These are phyloP conservation scores for Rhodotorula sphaerocarpa DNA, from an alignment of 768 basidiomycete species.

Conservation along the genomic window DNA sequence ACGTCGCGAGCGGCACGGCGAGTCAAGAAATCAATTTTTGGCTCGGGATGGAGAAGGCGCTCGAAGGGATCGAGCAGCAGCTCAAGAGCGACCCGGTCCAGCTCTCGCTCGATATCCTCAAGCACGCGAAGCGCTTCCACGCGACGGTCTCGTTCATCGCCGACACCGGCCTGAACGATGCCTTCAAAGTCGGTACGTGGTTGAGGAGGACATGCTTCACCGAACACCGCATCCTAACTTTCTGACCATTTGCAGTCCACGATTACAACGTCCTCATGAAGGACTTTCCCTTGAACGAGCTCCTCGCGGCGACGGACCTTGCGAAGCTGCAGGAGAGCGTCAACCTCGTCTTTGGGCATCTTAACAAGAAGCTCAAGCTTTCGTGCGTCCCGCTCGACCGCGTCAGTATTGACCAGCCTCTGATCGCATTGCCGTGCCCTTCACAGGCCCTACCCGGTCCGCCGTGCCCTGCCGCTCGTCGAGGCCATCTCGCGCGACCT, in stretches of 20 bases:
- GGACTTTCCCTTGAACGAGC: constrained; percentile 94
- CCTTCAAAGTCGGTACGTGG: constrained; percentile 68
- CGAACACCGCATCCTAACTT: no score
- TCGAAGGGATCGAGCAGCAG: constrained; percentile 88
- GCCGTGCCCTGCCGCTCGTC: constrained; percentile 87
- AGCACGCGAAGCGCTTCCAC: constrained; percentile 92
- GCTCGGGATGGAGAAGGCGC: constrained; percentile 83
- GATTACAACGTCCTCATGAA: constrained; percentile 99
- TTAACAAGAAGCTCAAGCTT: constrained; percentile 89
- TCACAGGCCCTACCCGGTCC: constrained; percentile 75
- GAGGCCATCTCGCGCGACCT: constrained; percentile 98
- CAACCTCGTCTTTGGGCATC: constrained; percentile 76
- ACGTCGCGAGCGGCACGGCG: constrained; percentile 87
- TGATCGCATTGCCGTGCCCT: not conserved
- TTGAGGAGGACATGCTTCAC: no score
- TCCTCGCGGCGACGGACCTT: constrained; percentile 90
- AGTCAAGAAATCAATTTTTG: constrained; percentile 99
- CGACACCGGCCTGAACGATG: constrained; percentile 91
- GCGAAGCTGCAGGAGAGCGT: constrained; percentile 89
- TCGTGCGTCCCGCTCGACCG: constrained; percentile 48
- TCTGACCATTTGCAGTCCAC: constrained; percentile 66
- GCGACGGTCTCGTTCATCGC: constrained; percentile 97
- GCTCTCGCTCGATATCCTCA: constrained; percentile 61
- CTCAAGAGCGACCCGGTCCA: constrained; percentile 78
- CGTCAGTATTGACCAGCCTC: not conserved